These are phyloP conservation scores for Iberis amara DNA, from an alignment of 441 rosid species.

Conservation along the genomic window DNA sequence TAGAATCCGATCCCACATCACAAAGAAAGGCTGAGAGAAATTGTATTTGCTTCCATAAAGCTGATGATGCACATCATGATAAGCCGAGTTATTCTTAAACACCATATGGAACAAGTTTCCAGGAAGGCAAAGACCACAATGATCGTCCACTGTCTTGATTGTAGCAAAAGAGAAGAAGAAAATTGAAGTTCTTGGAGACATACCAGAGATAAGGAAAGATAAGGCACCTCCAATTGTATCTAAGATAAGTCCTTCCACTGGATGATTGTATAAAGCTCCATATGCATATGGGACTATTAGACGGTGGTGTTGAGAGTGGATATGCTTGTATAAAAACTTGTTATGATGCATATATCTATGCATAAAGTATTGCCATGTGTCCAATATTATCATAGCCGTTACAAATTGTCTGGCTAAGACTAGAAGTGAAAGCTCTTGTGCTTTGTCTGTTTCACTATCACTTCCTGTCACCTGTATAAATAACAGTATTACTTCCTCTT, in stretches of 20 bases:
- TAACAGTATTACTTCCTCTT: too few species aligned
- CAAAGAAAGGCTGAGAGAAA: constrained; percentile 80
- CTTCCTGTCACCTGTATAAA: constrained; percentile 49
- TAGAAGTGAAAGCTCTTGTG: constrained; percentile 34
- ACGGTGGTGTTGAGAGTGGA: constrained; percentile 81
- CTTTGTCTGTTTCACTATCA: constrained; percentile 30
- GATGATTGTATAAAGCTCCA: constrained; percentile 77
- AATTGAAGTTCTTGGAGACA: constrained; percentile 74
- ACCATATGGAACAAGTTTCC: constrained; percentile 69
- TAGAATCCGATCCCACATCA: constrained; percentile 68
- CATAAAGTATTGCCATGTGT: constrained; percentile 81
- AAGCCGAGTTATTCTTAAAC: constrained; percentile 71
- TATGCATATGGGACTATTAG: constrained; percentile 76
- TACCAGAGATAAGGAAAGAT: constrained; percentile 61
- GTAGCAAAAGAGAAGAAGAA: constrained; percentile 80
- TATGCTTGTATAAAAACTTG: constrained; percentile 65
- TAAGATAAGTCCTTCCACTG: constrained; percentile 63
- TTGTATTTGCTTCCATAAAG: constrained; percentile 71
- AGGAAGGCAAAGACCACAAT: constrained; percentile 78
- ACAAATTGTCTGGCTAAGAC: constrained; percentile 51
- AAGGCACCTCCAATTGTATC: constrained; percentile 79
- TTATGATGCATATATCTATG: constrained; percentile 84
- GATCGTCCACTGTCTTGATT: constrained; percentile 77
- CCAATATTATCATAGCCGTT: constrained; percentile 63
- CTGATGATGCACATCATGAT: constrained; percentile 82